phyloP scores from a whole-genome alignment of 2,329 filamentous ascomycete genomes.

The Sarocladium kiliense region DNA sequence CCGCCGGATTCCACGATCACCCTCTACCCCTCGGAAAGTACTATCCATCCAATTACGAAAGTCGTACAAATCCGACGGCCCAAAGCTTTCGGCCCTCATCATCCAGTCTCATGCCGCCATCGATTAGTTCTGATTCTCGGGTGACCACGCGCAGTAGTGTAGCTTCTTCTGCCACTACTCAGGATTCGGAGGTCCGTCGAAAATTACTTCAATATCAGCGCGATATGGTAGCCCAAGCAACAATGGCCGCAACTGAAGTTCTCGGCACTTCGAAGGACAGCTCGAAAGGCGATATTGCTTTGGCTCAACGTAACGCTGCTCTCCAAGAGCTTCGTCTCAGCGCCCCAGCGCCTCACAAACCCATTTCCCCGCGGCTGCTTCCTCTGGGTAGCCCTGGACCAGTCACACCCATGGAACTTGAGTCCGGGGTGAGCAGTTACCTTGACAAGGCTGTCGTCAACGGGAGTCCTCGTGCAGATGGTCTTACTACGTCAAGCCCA shows the following conservation, averaged over 20 bases:
- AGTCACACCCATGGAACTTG: constrained; percentile 57
- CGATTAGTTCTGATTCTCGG: constrained; percentile 28
- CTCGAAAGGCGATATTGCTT: not conserved
- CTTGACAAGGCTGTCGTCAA: constrained; percentile 17
- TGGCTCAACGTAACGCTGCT: not conserved
- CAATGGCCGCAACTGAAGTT: constrained; percentile 34
- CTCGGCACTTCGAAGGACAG: constrained; percentile 20
- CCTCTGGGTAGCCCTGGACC: constrained; percentile 55
- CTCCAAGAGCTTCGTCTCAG: constrained; percentile 30
- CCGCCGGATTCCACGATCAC: constrained; percentile 41
- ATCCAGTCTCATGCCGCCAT: constrained; percentile 23
- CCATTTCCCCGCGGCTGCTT: constrained; percentile 42
- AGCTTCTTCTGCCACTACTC: constrained; percentile 4
- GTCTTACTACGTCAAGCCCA: not conserved
- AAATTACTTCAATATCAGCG: constrained; percentile 53
- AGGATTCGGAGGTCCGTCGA: constrained; percentile 40
- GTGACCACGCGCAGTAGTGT: constrained; percentile 9
- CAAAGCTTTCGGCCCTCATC: constrained; percentile 17
- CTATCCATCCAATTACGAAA: constrained; percentile 57
- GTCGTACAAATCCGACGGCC: constrained; percentile 23
- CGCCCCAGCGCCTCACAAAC: constrained; percentile 37
- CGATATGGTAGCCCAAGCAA: constrained; percentile 56
- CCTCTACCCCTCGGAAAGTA: constrained; percentile 56
- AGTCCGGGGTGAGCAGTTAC: constrained; percentile 29
- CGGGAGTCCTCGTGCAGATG: not conserved